Evolutionary conservation across 352 stramenopile species (phyloP).

Genomic region (Globisporangium radiosum): DNA sequence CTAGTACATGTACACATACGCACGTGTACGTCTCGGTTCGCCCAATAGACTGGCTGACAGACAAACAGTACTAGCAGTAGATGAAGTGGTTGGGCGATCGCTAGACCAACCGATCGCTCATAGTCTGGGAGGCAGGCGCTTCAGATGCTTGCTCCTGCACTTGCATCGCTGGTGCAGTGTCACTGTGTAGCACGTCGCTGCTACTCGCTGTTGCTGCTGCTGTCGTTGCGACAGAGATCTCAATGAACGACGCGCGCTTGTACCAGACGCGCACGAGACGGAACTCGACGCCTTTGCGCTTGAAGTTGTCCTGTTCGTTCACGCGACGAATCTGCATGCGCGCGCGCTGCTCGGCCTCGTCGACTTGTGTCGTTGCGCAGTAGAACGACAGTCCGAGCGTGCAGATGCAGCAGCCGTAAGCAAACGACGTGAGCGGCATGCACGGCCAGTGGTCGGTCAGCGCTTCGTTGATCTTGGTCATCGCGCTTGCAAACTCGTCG

Average conservation of each 20-base stretch:
- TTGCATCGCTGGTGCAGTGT: background rate
- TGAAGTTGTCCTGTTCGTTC: slow-evolving; percentile 64
- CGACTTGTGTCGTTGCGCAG: slow-evolving; percentile 65
- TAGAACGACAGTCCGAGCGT: slow-evolving; percentile 78
- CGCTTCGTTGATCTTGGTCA: slow-evolving; percentile 77
- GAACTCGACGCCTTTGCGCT: slow-evolving; percentile 51
- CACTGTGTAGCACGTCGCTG: background rate
- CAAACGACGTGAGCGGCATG: slow-evolving; percentile 71
- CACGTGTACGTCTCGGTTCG: background rate
- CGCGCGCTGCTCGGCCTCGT: slow-evolving; percentile 58
- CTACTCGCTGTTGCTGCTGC: too few relatives aligned
- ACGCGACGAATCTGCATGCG: slow-evolving; percentile 62
- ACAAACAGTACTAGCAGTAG: too few relatives aligned
- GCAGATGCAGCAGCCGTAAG: slow-evolving; percentile 79
- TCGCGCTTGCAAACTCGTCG: slow-evolving; percentile 56
- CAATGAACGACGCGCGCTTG: slow-evolving; percentile 53
- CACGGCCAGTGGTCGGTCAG: slow-evolving; percentile 82
- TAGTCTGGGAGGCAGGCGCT: background rate
- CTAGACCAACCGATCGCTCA: slow-evolving; percentile 1
- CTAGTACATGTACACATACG: background rate
- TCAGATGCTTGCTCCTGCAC: background rate
- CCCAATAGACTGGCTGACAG: too few relatives aligned
- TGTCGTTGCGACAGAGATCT: slow-evolving; percentile 37
- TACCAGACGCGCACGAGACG: slow-evolving; percentile 64
- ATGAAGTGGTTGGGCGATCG: too few relatives aligned